phyloP scores from a whole-genome alignment of 1,139 yeast species.

The Lizanozyma gosingica region DNA sequence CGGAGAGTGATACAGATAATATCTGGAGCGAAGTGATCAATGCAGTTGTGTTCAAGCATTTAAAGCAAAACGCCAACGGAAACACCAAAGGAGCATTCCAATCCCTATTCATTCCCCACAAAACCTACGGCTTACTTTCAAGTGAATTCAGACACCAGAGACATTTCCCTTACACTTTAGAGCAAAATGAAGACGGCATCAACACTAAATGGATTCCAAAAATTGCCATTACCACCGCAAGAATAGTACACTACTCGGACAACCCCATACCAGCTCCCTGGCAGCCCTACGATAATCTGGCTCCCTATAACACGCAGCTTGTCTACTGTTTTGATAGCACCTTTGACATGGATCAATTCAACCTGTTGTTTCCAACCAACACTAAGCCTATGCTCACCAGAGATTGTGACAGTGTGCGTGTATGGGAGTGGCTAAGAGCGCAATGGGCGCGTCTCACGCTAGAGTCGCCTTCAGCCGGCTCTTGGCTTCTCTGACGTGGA shows the following conservation, averaged over 20 bases:
- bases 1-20: too few species aligned
- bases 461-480: too few species aligned
- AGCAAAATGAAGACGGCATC: not conserved
- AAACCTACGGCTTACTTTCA: not conserved
- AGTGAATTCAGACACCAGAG: not conserved
- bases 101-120: not conserved
- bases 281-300: slow-evolving; percentile 12
- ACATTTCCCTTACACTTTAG: not conserved
- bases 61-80: not conserved
- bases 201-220: slow-evolving; percentile 29
- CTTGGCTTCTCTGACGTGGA: too few species aligned
- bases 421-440: slow-evolving; percentile 22
- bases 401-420: slow-evolving; percentile 25
- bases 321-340: slow-evolving; percentile 14
- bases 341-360: slow-evolving; percentile 10
- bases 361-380: slow-evolving; percentile 14
- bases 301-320: slow-evolving; percentile 20
- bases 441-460: too few species aligned
- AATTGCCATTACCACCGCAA: slow-evolving; percentile 12
- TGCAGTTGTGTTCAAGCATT: not conserved
- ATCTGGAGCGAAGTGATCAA: not conserved
- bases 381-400: slow-evolving; percentile 19
- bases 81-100: too few species aligned
- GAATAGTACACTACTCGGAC: slow-evolving; percentile 34
- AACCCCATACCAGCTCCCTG: slow-evolving; percentile 43